These are phyloP conservation scores for Solanum chilense DNA, from an alignment of 257 asterid genomes.

Conservation along the genomic window DNA sequence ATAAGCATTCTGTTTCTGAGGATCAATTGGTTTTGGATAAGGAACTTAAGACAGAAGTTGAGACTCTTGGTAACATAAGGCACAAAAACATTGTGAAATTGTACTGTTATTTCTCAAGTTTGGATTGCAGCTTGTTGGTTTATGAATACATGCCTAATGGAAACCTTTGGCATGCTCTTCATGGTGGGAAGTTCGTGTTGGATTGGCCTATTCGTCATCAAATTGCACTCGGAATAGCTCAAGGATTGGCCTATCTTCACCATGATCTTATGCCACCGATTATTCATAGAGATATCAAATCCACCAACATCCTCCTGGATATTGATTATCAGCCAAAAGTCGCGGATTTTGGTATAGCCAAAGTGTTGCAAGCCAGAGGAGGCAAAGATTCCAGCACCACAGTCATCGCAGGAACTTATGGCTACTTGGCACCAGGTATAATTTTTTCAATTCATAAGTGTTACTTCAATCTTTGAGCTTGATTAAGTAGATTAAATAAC, in stretches of 20 bases:
- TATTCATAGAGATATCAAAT: conserved; percentile 79
- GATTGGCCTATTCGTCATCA: conserved; percentile 82
- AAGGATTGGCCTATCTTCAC: conserved; percentile 84
- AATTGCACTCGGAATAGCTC: conserved; percentile 78
- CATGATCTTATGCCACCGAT: conserved; percentile 73
- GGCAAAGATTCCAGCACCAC: conserved; percentile 64
- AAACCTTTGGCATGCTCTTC: conserved; percentile 81
- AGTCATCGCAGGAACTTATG: conserved; percentile 80
- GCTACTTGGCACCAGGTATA: conserved; percentile 94
- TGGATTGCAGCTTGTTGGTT: conserved; percentile 60
- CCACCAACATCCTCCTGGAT: conserved; percentile 75
- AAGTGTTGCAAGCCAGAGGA: conserved; percentile 69
- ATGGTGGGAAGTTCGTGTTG: conserved; percentile 34
- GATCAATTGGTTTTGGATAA: conserved; percentile 38
- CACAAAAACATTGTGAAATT: conserved; percentile 93
- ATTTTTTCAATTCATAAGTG: not conserved
- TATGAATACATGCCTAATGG: conserved; percentile 90
- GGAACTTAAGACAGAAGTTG: conserved; percentile 78
- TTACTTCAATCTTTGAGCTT: not conserved
- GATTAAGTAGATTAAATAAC: not conserved
- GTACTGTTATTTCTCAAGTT: conserved; percentile 61
- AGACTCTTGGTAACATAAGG: conserved; percentile 81
- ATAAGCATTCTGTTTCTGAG: conserved; percentile 27
- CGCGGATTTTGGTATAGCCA: conserved; percentile 92
- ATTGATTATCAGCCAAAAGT: conserved; percentile 66